Conservation (phyloP, 257 asterid species). For the Forsythia viridissima region DNA sequence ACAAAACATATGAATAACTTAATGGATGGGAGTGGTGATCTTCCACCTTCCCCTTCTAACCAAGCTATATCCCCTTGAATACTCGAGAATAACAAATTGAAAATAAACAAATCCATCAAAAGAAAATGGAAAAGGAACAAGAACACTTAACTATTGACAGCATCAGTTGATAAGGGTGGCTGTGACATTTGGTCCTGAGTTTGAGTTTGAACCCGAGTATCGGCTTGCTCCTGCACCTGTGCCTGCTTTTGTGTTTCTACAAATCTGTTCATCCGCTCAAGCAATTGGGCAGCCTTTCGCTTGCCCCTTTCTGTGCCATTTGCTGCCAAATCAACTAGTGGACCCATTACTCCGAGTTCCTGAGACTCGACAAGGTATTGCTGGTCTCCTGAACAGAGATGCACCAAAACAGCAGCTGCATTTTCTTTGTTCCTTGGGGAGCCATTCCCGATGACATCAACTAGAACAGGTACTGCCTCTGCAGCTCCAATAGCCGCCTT, state of each 20-base stretch:
- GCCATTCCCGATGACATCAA: constrained; percentile 66
- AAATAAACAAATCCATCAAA: constrained; percentile 20
- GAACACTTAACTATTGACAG: constrained; percentile 45
- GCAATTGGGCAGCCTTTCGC: constrained; percentile 81
- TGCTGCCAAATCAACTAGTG: constrained; percentile 63
- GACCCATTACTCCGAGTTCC: constrained; percentile 78
- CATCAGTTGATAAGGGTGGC: constrained; percentile 41
- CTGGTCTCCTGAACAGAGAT: constrained; percentile 79
- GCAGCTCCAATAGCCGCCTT: constrained; percentile 79
- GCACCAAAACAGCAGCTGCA: constrained; percentile 86
- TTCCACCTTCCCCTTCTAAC: constrained; percentile 63
- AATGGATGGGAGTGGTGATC: constrained; percentile 58
- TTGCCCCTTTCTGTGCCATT: constrained; percentile 89
- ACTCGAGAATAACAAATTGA: constrained; percentile 17
- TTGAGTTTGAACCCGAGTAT: constrained; percentile 37
- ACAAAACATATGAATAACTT: constrained; percentile 34
- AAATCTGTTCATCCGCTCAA: constrained; percentile 76
- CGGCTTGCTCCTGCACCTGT: constrained; percentile 39
- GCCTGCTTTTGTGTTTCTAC: constrained; percentile 72
- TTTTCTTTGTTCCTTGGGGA: constrained; percentile 88
- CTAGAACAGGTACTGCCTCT: constrained; percentile 77
- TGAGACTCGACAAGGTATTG: constrained; percentile 63
- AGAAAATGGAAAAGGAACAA: constrained; percentile 20
- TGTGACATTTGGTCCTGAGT: constrained; percentile 36
- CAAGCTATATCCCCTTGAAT: constrained; percentile 42